These are phyloP conservation scores for Rutidosis leptorrhynchoides DNA, from an alignment of 129 eudicot genomes.

Conservation along the genomic window DNA sequence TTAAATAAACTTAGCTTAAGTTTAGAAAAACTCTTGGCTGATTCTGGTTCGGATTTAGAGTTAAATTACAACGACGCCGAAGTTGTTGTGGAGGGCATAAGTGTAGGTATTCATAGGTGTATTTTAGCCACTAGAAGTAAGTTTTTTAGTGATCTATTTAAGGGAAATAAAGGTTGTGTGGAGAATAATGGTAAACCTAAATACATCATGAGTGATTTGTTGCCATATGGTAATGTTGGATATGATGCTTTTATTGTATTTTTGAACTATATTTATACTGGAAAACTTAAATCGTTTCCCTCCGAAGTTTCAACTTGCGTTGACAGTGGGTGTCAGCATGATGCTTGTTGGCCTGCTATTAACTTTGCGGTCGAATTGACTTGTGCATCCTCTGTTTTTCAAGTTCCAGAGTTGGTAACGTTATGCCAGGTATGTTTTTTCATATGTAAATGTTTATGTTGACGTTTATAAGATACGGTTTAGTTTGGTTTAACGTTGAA, in stretches of 20 bases:
- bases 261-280: constrained; percentile 69
- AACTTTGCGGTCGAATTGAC: constrained; percentile 70
- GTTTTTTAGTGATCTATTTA: constrained; percentile 56
- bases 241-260: constrained; percentile 61
- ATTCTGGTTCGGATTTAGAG: constrained; percentile 33
- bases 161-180: constrained; percentile 24
- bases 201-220: constrained; percentile 48
- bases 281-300: constrained; percentile 65
- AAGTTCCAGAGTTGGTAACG: constrained; percentile 62
- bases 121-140: constrained; percentile 69
- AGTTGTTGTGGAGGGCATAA: constrained; percentile 53
- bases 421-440: constrained; percentile 52
- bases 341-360: constrained; percentile 78
- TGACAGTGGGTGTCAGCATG: constrained; percentile 65
- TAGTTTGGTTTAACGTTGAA: neutral
- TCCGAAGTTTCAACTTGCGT: constrained; percentile 75
- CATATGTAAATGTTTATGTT: neutral
- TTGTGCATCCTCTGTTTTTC: constrained; percentile 63
- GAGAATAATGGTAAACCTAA: constrained; percentile 44
- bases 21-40: constrained; percentile 52
- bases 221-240: constrained; percentile 54
- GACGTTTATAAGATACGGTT: neutral
- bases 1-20: constrained; percentile 53
- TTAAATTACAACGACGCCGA: constrained; percentile 58
- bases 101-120: constrained; percentile 72